Evolutionary conservation across 1,284 basidiomycete species (phyloP).

Genomic region (Trametes pubescens): DNA sequence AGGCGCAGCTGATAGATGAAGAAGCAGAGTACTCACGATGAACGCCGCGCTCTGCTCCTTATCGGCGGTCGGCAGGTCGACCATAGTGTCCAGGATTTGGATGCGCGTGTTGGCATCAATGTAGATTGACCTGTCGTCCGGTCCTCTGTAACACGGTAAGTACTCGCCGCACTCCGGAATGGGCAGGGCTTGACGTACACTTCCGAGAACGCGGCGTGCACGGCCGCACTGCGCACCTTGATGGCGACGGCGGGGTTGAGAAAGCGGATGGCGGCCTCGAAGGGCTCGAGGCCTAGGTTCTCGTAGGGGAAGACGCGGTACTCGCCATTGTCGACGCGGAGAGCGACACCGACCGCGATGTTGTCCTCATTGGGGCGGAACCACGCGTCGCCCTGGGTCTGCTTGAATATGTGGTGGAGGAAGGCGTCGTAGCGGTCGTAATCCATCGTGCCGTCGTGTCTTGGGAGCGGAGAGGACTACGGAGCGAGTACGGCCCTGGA

Average conservation of each 20-base stretch:
- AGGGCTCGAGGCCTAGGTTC: slow-evolving; percentile 69
- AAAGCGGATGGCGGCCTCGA: slow-evolving; percentile 74
- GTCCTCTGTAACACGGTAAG: slow-evolving; percentile 45
- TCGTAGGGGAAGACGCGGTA: slow-evolving; percentile 82
- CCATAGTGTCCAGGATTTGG: slow-evolving; percentile 73
- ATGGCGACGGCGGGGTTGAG: slow-evolving; percentile 86
- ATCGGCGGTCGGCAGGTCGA: slow-evolving; percentile 76
- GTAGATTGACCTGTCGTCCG: slow-evolving; percentile 64
- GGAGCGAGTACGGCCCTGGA: slow-evolving; percentile 19
- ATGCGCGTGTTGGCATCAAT: slow-evolving; percentile 77
- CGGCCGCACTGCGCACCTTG: slow-evolving; percentile 79
- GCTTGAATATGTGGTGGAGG: slow-evolving; percentile 62
- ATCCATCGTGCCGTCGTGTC: slow-evolving; percentile 44
- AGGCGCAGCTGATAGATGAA: slow-evolving; percentile 7
- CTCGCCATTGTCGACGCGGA: slow-evolving; percentile 63
- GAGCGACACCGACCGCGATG: slow-evolving; percentile 67
- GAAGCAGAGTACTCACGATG: slow-evolving; percentile 58
- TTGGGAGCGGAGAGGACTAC: slow-evolving; percentile 17
- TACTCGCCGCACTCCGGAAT: not conserved
- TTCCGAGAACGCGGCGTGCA: slow-evolving; percentile 79
- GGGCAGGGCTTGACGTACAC: slow-evolving; percentile 55
- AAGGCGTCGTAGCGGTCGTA: slow-evolving; percentile 60
- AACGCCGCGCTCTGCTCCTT: slow-evolving; percentile 89
- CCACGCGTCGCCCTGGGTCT: slow-evolving; percentile 67
- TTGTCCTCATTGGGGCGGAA: slow-evolving; percentile 60